Conservation (phyloP, 495 filamentous ascomycete genomes). For the Aspergillus carlsbadensis region DNA sequence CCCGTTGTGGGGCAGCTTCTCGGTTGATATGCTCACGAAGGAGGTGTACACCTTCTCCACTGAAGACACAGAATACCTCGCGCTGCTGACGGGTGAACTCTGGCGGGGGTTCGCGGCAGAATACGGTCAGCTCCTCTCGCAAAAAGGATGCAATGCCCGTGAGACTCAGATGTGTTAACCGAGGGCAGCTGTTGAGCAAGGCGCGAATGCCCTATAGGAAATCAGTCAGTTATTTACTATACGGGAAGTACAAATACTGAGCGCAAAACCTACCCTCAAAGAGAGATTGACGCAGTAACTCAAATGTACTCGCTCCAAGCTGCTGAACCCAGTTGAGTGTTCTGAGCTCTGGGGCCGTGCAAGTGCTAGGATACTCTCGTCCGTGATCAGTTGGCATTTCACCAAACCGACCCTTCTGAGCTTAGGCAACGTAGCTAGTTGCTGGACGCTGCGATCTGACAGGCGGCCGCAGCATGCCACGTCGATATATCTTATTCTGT, state of each 20-base stretch:
- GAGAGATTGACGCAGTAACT: slow-evolving; percentile 90
- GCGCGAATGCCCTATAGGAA: slow-evolving; percentile 76
- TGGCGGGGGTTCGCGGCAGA: slow-evolving; percentile 81
- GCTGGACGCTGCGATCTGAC: slow-evolving; percentile 82
- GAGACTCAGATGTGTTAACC: slow-evolving; percentile 90
- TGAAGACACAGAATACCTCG: slow-evolving; percentile 96
- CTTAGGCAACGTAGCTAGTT: slow-evolving; percentile 85
- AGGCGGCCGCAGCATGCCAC: slow-evolving; percentile 90
- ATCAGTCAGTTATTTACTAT: slow-evolving; percentile 9
- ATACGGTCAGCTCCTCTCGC: slow-evolving; percentile 71
- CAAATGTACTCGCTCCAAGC: slow-evolving; percentile 89
- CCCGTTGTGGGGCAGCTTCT: slow-evolving; percentile 25
- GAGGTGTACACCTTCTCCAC: slow-evolving; percentile 74
- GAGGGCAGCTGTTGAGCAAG: slow-evolving; percentile 85
- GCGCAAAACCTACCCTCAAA: slow-evolving; percentile 62
- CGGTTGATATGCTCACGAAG: slow-evolving; percentile 77
- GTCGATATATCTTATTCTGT: slow-evolving; percentile 95
- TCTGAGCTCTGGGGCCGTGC: slow-evolving; percentile 54
- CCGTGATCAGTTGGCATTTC: slow-evolving; percentile 87
- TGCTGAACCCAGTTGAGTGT: slow-evolving; percentile 52
- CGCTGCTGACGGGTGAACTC: slow-evolving; percentile 97
- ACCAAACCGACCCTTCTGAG: slow-evolving; percentile 91
- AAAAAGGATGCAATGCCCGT: slow-evolving; percentile 87
- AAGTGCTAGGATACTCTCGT: slow-evolving; percentile 81
- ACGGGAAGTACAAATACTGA: background rate